Percentiles rank a stretch among this genome's conserved stretches.
Evolutionary conservation across 140 eudicot species (phyloP).

Genomic region (Flaveria floridana): DNA sequence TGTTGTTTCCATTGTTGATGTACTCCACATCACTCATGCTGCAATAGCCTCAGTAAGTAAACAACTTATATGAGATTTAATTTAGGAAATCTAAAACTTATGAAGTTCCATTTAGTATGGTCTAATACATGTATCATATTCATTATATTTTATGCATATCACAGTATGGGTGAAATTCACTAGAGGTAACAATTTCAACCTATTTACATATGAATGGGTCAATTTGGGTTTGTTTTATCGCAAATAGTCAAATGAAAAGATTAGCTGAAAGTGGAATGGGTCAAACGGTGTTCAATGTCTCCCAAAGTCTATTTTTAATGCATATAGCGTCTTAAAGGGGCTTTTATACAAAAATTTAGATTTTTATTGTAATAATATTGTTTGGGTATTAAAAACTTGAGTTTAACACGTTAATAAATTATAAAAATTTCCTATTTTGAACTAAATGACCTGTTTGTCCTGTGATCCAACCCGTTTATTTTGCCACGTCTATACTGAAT

Average conservation of each 20-base stretch:
- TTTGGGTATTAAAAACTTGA: background rate
- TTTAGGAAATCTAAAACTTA: background rate
- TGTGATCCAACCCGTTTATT: background rate
- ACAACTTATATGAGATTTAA: slow-evolving; percentile 7
- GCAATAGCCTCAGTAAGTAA: slow-evolving; percentile 84
- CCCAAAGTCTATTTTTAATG: background rate
- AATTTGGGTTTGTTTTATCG: background rate
- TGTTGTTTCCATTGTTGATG: slow-evolving; percentile 86
- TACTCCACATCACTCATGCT: slow-evolving; percentile 86
- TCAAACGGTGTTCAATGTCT: background rate
- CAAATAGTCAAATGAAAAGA: background rate
- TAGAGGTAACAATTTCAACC: background rate
- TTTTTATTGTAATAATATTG: background rate
- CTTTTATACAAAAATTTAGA: background rate
- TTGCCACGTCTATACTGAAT: background rate
- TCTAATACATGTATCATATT: background rate
- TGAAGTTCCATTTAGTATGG: background rate
- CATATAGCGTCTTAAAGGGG: background rate
- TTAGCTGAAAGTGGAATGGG: background rate
- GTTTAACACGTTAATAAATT: background rate
- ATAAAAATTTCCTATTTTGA: background rate
- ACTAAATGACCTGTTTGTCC: background rate
- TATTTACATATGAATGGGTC: background rate
- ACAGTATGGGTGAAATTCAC: background rate
- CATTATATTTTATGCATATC: background rate